Percentiles rank a stretch among this genome's conserved stretches.
phyloP scores from a whole-genome alignment of 2,329 filamentous ascomycete genomes.

The Beauveria medogensis region DNA sequence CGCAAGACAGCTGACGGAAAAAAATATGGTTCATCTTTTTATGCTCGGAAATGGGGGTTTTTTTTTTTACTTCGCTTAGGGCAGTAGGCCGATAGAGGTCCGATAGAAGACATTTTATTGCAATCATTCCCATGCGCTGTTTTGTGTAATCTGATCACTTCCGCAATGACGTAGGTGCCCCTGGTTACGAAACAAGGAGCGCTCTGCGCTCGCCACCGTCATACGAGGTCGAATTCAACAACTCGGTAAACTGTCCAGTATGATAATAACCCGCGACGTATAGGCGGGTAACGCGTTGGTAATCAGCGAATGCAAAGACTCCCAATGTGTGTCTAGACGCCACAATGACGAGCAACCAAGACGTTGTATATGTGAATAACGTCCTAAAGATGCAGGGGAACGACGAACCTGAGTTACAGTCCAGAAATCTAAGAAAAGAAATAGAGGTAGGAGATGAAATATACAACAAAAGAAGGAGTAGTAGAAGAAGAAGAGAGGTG shows the following conservation, averaged over 20 bases:
- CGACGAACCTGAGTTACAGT: too few species aligned
- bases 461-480: not conserved
- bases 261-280: not conserved
- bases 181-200: not conserved
- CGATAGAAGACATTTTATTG: not conserved
- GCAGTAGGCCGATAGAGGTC: constrained; percentile 1
- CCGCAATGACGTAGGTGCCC: constrained; percentile 5
- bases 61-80: not conserved
- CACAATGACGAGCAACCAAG: too few species aligned
- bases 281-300: too few species aligned
- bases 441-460: not conserved
- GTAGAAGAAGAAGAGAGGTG: not conserved
- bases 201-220: not conserved
- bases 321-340: too few species aligned
- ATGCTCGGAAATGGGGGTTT: not conserved
- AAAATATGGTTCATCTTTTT: not conserved
- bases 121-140: not conserved
- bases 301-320: too few species aligned
- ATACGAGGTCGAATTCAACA: not conserved
- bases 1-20: not conserved
- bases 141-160: not conserved
- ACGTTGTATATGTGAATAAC: too few species aligned
- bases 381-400: too few species aligned
- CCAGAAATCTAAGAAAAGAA: too few species aligned
- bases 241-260: not conserved